Conservation (phyloP, 2,329 filamentous ascomycete species). For the Cladorrhinum sp. region DNA sequence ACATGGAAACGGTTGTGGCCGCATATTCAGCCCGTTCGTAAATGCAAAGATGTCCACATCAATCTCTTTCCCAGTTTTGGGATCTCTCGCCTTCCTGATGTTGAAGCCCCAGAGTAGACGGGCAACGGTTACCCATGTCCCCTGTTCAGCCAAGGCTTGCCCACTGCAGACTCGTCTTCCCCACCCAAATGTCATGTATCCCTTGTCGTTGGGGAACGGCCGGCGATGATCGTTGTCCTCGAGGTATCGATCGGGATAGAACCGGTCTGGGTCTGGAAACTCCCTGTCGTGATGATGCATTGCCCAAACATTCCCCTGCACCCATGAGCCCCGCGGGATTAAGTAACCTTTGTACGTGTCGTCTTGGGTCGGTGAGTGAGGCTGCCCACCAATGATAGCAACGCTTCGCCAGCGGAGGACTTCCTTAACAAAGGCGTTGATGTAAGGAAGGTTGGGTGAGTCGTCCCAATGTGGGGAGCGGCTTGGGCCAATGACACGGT, state of each 20-base stretch:
- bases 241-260: conserved; percentile 42
- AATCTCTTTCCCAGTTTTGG: conserved; percentile 41
- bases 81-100: conserved; percentile 40
- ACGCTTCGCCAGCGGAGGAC: conserved; percentile 55
- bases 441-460: conserved; percentile 47
- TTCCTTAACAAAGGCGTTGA: conserved; percentile 54
- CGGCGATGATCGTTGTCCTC: conserved; percentile 37
- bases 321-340: conserved; percentile 48
- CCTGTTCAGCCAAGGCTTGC: conserved; percentile 56
- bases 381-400: conserved; percentile 48
- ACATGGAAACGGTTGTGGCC: conserved; percentile 53
- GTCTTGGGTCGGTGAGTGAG: conserved; percentile 47
- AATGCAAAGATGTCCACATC: conserved; percentile 56
- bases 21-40: conserved; percentile 55
- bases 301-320: conserved; percentile 52
- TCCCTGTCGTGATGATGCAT: conserved; percentile 46
- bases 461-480: conserved; percentile 49
- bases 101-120: conserved; percentile 57
- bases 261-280: conserved; percentile 45
- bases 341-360: conserved; percentile 46
- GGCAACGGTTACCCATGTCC: conserved; percentile 56
- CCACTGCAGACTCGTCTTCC: conserved; percentile 53
- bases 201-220: conserved; percentile 47
- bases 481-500: conserved; percentile 45
- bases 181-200: conserved; percentile 57